Conservation (phyloP, 805 yeast genomes). For the Spathaspora arborariae region DNA sequence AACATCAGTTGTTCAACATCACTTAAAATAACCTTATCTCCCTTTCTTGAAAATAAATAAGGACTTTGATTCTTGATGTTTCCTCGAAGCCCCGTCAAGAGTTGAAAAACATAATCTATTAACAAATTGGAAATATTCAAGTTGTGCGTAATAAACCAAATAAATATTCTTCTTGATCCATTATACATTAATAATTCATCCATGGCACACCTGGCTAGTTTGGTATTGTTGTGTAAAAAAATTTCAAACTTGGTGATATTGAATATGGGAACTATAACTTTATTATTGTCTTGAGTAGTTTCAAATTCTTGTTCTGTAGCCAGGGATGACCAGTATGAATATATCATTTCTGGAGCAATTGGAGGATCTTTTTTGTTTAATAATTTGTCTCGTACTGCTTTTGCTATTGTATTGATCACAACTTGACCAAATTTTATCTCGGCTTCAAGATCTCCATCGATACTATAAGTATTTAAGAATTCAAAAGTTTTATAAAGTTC, state of each 20-base stretch:
- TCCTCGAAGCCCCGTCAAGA: constrained; percentile 58
- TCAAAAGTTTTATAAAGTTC: constrained; percentile 21
- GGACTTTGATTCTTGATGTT: constrained; percentile 8
- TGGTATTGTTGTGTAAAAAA: constrained; percentile 48
- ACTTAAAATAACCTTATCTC: constrained; percentile 45
- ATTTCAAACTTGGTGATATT: constrained; percentile 46
- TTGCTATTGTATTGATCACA: constrained; percentile 48
- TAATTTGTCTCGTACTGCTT: constrained; percentile 37
- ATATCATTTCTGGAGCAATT: constrained; percentile 50
- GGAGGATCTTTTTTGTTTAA: constrained; percentile 1
- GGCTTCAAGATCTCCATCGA: constrained; percentile 22
- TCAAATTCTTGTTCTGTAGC: constrained; percentile 23
- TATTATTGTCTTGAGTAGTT: constrained; percentile 21
- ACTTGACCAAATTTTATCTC: constrained; percentile 32
- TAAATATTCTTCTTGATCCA: constrained; percentile 59
- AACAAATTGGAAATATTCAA: constrained; percentile 51
- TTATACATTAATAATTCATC: constrained; percentile 71
- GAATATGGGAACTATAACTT: constrained; percentile 27
- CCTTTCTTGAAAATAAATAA: constrained; percentile 53
- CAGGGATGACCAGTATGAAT: constrained; percentile 40
- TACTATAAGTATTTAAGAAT: constrained; percentile 19
- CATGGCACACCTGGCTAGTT: constrained; percentile 50
- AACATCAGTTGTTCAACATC: constrained; percentile 63
- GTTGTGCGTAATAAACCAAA: constrained; percentile 64
- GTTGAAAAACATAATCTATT: constrained; percentile 61